phyloP scores from a whole-genome alignment of 2,329 filamentous ascomycete genomes.

The Aspergillus uvarum region DNA sequence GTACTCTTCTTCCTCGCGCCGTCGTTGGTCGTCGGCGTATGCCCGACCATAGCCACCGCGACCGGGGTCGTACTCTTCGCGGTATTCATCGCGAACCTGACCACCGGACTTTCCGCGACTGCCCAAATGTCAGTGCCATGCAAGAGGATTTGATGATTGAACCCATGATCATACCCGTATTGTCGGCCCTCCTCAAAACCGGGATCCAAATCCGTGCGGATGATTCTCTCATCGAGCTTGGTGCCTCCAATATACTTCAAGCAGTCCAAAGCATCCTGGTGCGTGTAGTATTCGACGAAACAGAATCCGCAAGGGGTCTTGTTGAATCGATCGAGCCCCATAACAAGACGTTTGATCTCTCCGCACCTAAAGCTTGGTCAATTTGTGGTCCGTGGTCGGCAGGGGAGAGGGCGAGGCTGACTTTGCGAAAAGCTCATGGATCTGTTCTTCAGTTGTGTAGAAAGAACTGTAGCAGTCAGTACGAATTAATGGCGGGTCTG shows the following conservation, averaged over 20 bases:
- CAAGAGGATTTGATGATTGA: not conserved
- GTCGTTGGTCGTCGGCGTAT: slow-evolving; percentile 62
- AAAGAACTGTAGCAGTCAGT: slow-evolving; percentile 64
- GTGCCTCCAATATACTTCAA: slow-evolving; percentile 98
- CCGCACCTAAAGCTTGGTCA: slow-evolving; percentile 59
- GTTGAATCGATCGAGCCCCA: slow-evolving; percentile 94
- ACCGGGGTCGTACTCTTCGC: slow-evolving; percentile 94
- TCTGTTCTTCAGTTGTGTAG: slow-evolving; percentile 98
- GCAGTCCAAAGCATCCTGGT: slow-evolving; percentile 94
- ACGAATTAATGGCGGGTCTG: not conserved
- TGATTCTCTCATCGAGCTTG: slow-evolving; percentile 95
- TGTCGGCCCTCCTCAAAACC: slow-evolving; percentile 95
- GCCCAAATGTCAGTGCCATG: slow-evolving; percentile 8
- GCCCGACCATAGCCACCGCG: slow-evolving; percentile 85
- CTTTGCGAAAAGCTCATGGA: slow-evolving; percentile 94
- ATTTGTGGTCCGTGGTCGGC: not conserved
- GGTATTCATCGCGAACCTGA: slow-evolving; percentile 95
- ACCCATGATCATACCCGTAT: slow-evolving; percentile 63
- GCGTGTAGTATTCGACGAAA: slow-evolving; percentile 98
- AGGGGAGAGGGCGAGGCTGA: slow-evolving; percentile 39
- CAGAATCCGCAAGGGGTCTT: slow-evolving; percentile 99
- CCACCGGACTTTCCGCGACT: slow-evolving; percentile 88
- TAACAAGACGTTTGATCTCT: slow-evolving; percentile 95
- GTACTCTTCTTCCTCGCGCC: slow-evolving; percentile 60
- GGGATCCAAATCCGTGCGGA: slow-evolving; percentile 90